Evolutionary conservation across 176 grass and related monocot species (phyloP).

Genomic region (Pharus latifolius): DNA sequence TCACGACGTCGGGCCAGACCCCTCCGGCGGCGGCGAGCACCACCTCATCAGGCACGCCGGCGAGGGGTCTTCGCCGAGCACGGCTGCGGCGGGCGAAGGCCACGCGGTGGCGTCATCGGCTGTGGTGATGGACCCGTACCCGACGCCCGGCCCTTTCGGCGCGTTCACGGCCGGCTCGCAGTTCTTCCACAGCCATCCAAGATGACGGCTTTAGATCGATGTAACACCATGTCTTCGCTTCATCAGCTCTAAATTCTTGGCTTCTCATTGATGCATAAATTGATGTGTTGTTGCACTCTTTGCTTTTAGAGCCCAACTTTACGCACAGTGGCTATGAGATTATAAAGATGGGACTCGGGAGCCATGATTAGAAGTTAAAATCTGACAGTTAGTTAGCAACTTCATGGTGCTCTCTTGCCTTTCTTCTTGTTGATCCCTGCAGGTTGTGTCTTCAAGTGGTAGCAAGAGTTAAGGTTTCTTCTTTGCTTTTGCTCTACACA

Average conservation of each 20-base stretch:
- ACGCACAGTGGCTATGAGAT: neutral
- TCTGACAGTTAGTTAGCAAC: slow-evolving; percentile 31
- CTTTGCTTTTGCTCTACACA: slow-evolving; percentile 13
- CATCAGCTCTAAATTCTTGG: slow-evolving; percentile 20
- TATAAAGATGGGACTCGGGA: slow-evolving; percentile 18
- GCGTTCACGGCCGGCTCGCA: slow-evolving; percentile 38
- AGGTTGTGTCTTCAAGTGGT: neutral
- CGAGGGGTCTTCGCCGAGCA: slow-evolving; percentile 43
- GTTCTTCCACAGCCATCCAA: slow-evolving; percentile 62
- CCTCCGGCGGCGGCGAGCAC: neutral
- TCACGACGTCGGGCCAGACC: slow-evolving; percentile 69
- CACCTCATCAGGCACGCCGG: neutral
- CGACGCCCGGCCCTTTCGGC: slow-evolving; percentile 48
- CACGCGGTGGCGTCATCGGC: slow-evolving; percentile 38
- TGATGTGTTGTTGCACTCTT: slow-evolving; percentile 17
- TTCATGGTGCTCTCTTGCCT: neutral
- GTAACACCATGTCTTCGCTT: neutral
- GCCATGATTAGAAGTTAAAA: slow-evolving; percentile 31
- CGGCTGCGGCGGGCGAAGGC: slow-evolving; percentile 26
- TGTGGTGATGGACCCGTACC: slow-evolving; percentile 80
- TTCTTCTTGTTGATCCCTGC: slow-evolving; percentile 15
- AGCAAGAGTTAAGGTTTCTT: neutral
- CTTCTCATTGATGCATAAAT: slow-evolving; percentile 39
- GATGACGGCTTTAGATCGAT: slow-evolving; percentile 14
- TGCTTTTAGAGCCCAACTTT: slow-evolving; percentile 19